Percentiles rank a stretch among this genome's conserved stretches.
Evolutionary conservation across 2,329 filamentous ascomycete genomes (phyloP).

Genomic region (Epichloe sibirici): DNA sequence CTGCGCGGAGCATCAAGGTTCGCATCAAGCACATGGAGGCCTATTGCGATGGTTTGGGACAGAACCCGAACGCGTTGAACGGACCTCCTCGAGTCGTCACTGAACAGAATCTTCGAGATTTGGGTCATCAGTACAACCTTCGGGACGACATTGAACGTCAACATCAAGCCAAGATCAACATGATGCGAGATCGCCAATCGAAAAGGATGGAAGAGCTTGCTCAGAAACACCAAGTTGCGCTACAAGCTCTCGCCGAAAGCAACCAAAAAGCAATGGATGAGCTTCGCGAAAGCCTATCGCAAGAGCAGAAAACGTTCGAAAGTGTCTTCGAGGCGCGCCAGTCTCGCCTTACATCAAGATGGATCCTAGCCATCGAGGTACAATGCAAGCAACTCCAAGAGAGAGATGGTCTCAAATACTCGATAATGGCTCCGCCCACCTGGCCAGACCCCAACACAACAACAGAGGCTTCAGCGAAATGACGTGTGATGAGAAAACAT

Average conservation of each 20-base stretch:
- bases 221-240: conserved; percentile 40
- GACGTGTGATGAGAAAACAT: not conserved
- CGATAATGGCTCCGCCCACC: conserved; percentile 18
- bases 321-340: conserved; percentile 33
- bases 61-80: conserved; percentile 17
- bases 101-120: conserved; percentile 44
- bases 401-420: conserved; percentile 30
- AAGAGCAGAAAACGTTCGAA: conserved; percentile 37
- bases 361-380: conserved; percentile 41
- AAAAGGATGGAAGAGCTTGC: conserved; percentile 49
- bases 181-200: conserved; percentile 51
- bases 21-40: conserved; percentile 55
- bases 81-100: conserved; percentile 43
- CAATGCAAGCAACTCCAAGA: conserved; percentile 40
- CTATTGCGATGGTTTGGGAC: conserved; percentile 45
- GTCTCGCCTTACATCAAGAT: conserved; percentile 33
- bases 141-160: conserved; percentile 47
- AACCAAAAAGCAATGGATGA: conserved; percentile 36
- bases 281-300: conserved; percentile 32
- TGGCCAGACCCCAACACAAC: conserved; percentile 15
- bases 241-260: conserved; percentile 31
- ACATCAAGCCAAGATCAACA: conserved; percentile 50
- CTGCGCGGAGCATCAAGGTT: conserved; percentile 42
- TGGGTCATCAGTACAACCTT: conserved; percentile 48
- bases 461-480: not conserved